phyloP scores from a whole-genome alignment of 352 stramenopile species.

The Phytopythium delawarense region DNA sequence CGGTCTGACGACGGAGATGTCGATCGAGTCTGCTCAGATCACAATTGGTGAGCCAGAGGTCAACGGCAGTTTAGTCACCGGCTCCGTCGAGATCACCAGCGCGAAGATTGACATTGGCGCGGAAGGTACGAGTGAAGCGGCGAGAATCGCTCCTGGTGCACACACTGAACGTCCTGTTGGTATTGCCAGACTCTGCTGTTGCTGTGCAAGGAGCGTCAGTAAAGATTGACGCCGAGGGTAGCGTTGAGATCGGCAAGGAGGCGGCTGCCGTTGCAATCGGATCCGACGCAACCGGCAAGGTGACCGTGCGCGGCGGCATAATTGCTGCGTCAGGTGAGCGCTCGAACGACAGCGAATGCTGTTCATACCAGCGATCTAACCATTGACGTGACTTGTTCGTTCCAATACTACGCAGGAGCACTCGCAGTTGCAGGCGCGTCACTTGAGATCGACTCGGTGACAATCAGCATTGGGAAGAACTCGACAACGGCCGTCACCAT shows the following conservation, averaged over 20 bases:
- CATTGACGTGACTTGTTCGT: background rate
- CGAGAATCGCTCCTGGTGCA: slow-evolving; percentile 7
- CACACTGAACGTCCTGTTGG: background rate
- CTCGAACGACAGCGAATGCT: background rate
- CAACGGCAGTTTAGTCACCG: slow-evolving; percentile 17
- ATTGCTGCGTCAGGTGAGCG: slow-evolving; percentile 22
- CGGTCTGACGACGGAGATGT: slow-evolving; percentile 20
- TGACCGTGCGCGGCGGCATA: slow-evolving; percentile 14
- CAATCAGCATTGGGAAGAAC: slow-evolving; percentile 30
- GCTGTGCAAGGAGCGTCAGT: slow-evolving; percentile 20
- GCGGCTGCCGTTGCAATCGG: slow-evolving; percentile 17
- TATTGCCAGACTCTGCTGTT: slow-evolving; percentile 18
- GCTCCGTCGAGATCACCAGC: slow-evolving; percentile 24
- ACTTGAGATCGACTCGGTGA: slow-evolving; percentile 19
- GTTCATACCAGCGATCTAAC: background rate
- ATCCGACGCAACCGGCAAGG: slow-evolving; percentile 13
- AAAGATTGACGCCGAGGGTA: slow-evolving; percentile 18
- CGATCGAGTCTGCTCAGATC: slow-evolving; percentile 25
- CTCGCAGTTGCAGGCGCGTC: slow-evolving; percentile 3
- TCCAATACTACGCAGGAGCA: background rate
- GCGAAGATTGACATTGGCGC: slow-evolving; percentile 27
- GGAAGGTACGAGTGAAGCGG: slow-evolving; percentile 18
- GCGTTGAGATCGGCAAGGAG: slow-evolving; percentile 18
- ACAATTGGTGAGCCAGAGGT: slow-evolving; percentile 26
- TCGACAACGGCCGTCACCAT: slow-evolving; percentile 29